Evolutionary conservation across 371 early-diverging fungal genomes (phyloP).

Genomic region (Gilbertella persicaria): DNA sequence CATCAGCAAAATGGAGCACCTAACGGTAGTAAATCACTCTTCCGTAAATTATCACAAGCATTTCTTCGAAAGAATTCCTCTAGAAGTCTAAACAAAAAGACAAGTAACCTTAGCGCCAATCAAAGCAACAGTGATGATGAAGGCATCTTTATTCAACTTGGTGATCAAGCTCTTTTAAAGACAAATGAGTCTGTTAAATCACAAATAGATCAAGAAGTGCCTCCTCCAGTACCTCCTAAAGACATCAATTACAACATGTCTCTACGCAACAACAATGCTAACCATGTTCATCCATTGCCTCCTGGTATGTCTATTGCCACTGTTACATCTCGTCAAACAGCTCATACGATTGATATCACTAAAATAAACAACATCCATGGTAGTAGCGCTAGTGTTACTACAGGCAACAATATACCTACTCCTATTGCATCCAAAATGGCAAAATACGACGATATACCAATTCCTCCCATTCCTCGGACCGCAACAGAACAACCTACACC

Average conservation of each 20-base stretch:
- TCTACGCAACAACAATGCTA: neutral
- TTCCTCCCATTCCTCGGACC: neutral
- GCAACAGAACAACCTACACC: constrained; percentile 2
- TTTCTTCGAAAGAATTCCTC: constrained; percentile 26
- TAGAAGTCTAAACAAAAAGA: constrained; percentile 15
- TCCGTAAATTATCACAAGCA: constrained; percentile 28
- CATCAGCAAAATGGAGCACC: constrained; percentile 6
- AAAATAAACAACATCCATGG: neutral
- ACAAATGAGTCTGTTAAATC: neutral
- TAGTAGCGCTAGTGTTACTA: neutral
- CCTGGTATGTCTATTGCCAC: constrained; percentile 33
- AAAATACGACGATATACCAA: constrained; percentile 2
- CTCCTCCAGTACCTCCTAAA: constrained; percentile 29
- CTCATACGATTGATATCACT: constrained; percentile 26
- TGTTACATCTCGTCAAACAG: constrained; percentile 27
- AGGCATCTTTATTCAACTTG: neutral
- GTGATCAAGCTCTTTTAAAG: neutral
- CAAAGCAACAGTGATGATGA: constrained; percentile 6
- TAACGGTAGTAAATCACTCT: constrained; percentile 23
- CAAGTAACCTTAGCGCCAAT: constrained; percentile 11
- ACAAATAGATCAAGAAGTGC: neutral
- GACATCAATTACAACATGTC: constrained; percentile 8
- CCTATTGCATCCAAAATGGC: constrained; percentile 22
- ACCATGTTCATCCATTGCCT: constrained; percentile 10
- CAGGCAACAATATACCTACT: constrained; percentile 9